Conservation (phyloP, 2,329 filamentous ascomycete genomes). For the Monosporascus sp. region DNA sequence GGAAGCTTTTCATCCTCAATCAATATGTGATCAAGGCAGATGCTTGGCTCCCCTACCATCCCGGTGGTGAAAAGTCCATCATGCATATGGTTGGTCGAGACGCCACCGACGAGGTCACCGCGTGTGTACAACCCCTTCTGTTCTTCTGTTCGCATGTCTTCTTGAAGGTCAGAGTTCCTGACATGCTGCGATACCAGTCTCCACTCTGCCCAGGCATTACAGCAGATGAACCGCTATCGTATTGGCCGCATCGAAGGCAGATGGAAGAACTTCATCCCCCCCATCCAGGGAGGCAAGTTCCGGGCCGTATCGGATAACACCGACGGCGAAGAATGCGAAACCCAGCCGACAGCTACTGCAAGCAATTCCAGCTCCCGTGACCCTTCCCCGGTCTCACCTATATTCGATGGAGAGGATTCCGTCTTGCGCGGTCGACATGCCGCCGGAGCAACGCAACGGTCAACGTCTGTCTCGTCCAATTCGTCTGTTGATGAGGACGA, state of each 20-base stretch:
- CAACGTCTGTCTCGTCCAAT: conserved; percentile 55
- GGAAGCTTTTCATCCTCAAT: conserved; percentile 75
- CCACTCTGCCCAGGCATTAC: conserved; percentile 72
- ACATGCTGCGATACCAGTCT: conserved; percentile 49
- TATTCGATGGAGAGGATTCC: conserved; percentile 40
- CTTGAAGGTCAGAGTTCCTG: conserved; percentile 7
- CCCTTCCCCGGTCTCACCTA: conserved; percentile 43
- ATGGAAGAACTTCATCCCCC: conserved; percentile 86
- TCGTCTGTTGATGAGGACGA: conserved; percentile 47
- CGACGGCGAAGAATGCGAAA: conserved; percentile 27
- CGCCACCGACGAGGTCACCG: conserved; percentile 90
- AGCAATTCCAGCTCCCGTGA: conserved; percentile 50
- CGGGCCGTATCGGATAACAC: conserved; percentile 39
- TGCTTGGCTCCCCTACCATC: conserved; percentile 83
- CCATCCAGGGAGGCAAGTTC: conserved; percentile 85
- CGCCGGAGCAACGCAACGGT: conserved; percentile 17
- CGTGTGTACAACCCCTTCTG: conserved; percentile 49
- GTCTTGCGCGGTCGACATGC: conserved; percentile 26
- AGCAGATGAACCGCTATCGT: conserved; percentile 74
- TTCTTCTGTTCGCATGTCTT: conserved; percentile 6
- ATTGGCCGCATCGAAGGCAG: conserved; percentile 75
- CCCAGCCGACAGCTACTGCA: conserved; percentile 29
- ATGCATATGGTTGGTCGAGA: conserved; percentile 89
- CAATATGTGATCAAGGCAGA: conserved; percentile 81
- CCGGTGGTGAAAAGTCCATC: conserved; percentile 87